Base-by-base conservation (phyloP, 2,329 filamentous ascomycete genomes). In the Aspergillus puulaauensis region DNA sequence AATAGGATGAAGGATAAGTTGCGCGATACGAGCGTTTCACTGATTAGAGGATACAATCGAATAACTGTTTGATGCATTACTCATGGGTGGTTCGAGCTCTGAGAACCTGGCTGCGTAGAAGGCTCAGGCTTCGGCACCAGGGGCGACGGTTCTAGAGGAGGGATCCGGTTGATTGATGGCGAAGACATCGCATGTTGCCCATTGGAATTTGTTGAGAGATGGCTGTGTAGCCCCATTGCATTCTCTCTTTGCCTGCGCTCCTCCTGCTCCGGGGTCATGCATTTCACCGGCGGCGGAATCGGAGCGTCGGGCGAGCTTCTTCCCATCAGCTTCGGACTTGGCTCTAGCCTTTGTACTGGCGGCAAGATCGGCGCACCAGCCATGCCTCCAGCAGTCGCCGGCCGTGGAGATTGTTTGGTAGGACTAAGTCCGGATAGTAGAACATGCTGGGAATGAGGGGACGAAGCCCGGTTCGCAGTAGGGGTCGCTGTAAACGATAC, bases 351-450 rank as follows among this genome's bases (percentile, higher is more conserved):
- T 58, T 74, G 75, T 6, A 78, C 72, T 2, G 75, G 75, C 24
- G 75, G 75, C 19, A 78, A 62, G 9, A 78, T 67, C 0, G 75
- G 67, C 2, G 74, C 70, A 5, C 70, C 69, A 7, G 68, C 64
- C 48, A 75, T 63, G 39, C 69, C 64, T 48, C 70, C 70, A 14
- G 69, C 70, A 21, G 73, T 75, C 55, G 72, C 64, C 2, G 73
- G 71, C 7, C 74, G 70, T 27, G 77, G 75, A 11, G 76, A 77
- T 48, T 79, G 75, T 59, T 80, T 80, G 14, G 70, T 78, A 12
- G 78, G 78, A 31, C 77, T 80, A 24, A 79, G 73, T 2, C 78
- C 78, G 1, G 78, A 80, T 47, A 77, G 64, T 7, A 72, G 65
- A 52, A 73, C 63, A 14, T 74, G 74, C 4, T 73, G 73, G 46